A percentile compares a stretch with the other conserved stretches of the same genome.
Conservation (phyloP, 305 asterid genomes). For the Fraxinus xanthoxyloides region DNA sequence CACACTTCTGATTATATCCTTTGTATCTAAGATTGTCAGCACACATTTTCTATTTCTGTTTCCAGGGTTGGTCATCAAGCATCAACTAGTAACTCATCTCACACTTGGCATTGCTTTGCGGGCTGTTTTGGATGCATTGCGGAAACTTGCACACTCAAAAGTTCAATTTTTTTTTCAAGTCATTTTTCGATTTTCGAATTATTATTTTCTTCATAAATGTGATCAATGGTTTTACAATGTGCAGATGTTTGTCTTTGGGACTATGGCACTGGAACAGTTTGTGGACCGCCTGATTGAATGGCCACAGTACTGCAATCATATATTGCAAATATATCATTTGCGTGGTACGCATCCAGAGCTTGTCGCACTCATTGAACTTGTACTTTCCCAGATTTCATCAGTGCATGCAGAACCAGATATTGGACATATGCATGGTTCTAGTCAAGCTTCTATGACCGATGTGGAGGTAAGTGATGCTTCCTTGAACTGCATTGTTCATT, state of each 20-base stretch:
- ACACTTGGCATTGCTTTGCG: conserved; percentile 97
- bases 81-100: conserved; percentile 87
- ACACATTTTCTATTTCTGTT: conserved; percentile 17
- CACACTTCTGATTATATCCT: neutral
- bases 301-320: conserved; percentile 99
- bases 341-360: conserved; percentile 77
- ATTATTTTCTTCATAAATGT: conserved; percentile 18
- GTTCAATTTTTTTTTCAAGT: conserved; percentile 39
- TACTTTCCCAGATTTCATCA: conserved; percentile 71
- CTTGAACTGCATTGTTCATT: neutral
- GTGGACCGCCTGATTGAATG: conserved; percentile 93
- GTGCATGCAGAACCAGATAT: conserved; percentile 68
- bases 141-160: conserved; percentile 94
- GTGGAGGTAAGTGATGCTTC: conserved; percentile 55
- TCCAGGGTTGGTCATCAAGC: conserved; percentile 90
- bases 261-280: conserved; percentile 89
- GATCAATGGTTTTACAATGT: conserved; percentile 25
- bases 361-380: conserved; percentile 64
- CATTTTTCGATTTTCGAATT: neutral
- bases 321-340: conserved; percentile 91
- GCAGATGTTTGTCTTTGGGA: conserved; percentile 97
- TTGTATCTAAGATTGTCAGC: neutral
- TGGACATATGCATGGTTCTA: conserved; percentile 45
- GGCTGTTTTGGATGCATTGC: conserved; percentile 91
- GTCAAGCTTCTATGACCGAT: conserved; percentile 44